These are phyloP conservation scores for Trichoderma citrinoviride DNA, from an alignment of 2,329 filamentous ascomycete genomes.

Conservation along the genomic window DNA sequence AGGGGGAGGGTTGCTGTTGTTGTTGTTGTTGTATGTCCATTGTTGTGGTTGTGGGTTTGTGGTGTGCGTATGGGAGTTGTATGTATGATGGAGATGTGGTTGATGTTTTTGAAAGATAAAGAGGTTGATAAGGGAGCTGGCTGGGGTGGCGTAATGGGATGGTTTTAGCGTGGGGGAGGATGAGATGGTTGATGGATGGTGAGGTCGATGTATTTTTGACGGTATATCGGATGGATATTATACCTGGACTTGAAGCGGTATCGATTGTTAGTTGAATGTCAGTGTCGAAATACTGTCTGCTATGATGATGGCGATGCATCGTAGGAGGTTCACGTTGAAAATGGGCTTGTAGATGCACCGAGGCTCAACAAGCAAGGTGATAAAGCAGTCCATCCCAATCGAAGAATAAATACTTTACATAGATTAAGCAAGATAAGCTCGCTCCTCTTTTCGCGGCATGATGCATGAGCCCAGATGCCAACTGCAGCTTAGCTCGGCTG, in stretches of 20 bases:
- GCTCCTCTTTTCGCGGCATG: not conserved
- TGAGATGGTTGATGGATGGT: not conserved
- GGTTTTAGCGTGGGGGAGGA: not conserved
- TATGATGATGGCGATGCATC: no score
- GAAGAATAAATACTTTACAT: no score
- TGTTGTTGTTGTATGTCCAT: not conserved
- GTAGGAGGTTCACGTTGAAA: no score
- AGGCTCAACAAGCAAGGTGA: no score
- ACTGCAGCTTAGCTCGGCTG: not conserved
- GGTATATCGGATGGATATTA: not conserved
- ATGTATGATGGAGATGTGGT: not conserved
- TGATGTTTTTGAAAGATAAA: not conserved
- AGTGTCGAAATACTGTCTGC: no score
- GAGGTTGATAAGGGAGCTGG: constrained; percentile 1
- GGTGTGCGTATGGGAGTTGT: not conserved
- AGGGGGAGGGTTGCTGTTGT: not conserved
- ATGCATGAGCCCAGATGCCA: constrained; percentile 13
- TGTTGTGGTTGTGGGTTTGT: not conserved
- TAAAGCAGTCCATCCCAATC: no score
- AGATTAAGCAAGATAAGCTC: constrained; percentile 13
- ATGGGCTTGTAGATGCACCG: no score
- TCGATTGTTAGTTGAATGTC: no score
- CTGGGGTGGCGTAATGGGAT: not conserved
- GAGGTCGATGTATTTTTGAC: no score
- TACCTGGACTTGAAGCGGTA: not conserved